phyloP scores from a whole-genome alignment of 2,329 filamentous ascomycete species.

The Westerdykella ornata region DNA sequence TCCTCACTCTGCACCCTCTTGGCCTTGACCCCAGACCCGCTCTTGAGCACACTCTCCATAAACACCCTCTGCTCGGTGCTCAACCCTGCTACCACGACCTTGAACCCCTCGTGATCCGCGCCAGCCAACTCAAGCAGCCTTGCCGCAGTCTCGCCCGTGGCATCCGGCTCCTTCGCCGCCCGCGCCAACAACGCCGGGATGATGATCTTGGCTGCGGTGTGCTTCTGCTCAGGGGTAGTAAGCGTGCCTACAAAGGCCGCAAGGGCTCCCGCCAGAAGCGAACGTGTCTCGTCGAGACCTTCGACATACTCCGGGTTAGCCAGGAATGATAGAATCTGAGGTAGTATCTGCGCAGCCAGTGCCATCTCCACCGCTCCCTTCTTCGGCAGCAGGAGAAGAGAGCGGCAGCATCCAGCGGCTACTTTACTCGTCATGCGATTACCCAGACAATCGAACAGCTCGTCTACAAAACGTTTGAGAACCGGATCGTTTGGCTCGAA shows the following conservation, averaged over 20 bases:
- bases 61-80: constrained; percentile 63
- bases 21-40: constrained; percentile 45
- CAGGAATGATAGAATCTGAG: constrained; percentile 69
- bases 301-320: constrained; percentile 57
- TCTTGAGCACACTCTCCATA: constrained; percentile 73
- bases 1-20: constrained; percentile 30
- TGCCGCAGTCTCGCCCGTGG: constrained; percentile 61
- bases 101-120: constrained; percentile 66
- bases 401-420: constrained; percentile 81
- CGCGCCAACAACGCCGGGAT: constrained; percentile 70
- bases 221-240: constrained; percentile 17
- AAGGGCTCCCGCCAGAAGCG: constrained; percentile 66
- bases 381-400: constrained; percentile 62
- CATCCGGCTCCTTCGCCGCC: constrained; percentile 57
- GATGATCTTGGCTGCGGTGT: constrained; percentile 65
- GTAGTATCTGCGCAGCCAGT: constrained; percentile 67
- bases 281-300: constrained; percentile 70
- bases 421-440: constrained; percentile 81
- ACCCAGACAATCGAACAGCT: constrained; percentile 76
- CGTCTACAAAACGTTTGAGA: constrained; percentile 66
- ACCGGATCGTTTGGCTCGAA: constrained; percentile 70
- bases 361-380: constrained; percentile 45
- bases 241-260: constrained; percentile 58
- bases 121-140: constrained; percentile 76
- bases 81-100: constrained; percentile 65